These are phyloP conservation scores for Neurospora sp. DNA, from an alignment of 495 filamentous ascomycete species.

Conservation along the genomic window DNA sequence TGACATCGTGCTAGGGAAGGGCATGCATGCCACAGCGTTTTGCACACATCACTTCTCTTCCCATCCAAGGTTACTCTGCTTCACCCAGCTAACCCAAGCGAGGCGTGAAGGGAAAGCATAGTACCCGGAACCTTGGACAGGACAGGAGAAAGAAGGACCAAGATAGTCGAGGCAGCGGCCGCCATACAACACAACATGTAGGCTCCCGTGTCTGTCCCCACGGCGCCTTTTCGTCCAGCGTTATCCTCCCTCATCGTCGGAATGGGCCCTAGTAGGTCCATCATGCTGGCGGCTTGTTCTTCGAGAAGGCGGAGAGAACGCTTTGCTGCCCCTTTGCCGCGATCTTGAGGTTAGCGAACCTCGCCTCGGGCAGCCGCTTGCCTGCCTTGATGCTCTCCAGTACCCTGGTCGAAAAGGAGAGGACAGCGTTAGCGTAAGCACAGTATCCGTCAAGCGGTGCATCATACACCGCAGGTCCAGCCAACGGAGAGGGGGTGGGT, in stretches of 20 bases:
- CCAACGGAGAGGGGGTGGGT: neutral
- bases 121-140: neutral
- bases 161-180: neutral
- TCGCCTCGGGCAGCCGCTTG: conserved; percentile 62
- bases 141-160: neutral
- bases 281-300: conserved; percentile 12
- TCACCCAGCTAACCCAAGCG: neutral
- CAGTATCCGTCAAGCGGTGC: conserved; percentile 8
- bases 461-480: neutral
- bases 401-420: conserved; percentile 37
- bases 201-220: neutral
- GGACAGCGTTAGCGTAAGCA: conserved; percentile 1
- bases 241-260: neutral
- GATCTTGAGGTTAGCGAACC: conserved; percentile 53
- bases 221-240: neutral
- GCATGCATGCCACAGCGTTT: neutral
- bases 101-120: neutral
- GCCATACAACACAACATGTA: neutral
- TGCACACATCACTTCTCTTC: neutral
- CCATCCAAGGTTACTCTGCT: neutral
- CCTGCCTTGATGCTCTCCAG: conserved; percentile 70
- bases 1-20: neutral
- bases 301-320: conserved; percentile 33
- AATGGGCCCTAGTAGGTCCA: neutral
- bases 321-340: conserved; percentile 52